Evolutionary conservation across 768 basidiomycete genomes (phyloP).

Genomic region (Austroboletus eburneus): DNA sequence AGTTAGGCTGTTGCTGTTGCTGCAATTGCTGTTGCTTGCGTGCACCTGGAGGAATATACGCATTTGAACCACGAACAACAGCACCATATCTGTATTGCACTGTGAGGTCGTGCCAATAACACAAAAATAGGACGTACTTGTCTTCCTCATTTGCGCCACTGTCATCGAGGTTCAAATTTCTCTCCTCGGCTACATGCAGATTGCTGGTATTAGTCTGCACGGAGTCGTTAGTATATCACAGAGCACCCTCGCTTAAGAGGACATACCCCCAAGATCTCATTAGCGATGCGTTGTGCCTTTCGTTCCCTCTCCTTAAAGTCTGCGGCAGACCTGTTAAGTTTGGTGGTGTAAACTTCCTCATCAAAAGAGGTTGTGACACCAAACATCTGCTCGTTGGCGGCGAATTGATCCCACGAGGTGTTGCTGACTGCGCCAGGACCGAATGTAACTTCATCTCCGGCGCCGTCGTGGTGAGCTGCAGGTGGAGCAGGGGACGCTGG

Average conservation of each 20-base stretch:
- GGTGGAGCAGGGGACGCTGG: constrained; percentile 30
- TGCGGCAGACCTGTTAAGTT: constrained; percentile 75
- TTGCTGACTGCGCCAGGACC: constrained; percentile 45
- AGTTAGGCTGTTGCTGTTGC: constrained; percentile 18
- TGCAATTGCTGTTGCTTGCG: constrained; percentile 47
- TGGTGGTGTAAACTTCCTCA: constrained; percentile 94
- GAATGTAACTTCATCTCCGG: constrained; percentile 68
- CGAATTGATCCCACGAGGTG: constrained; percentile 85
- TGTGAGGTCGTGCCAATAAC: constrained; percentile 20
- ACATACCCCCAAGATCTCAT: constrained; percentile 84
- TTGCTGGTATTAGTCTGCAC: constrained; percentile 62
- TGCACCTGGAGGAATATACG: constrained; percentile 93
- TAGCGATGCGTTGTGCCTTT: constrained; percentile 83
- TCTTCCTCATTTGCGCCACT: constrained; percentile 90
- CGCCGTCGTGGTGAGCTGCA: constrained; percentile 24
- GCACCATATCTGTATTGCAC: constrained; percentile 71
- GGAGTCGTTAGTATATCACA: constrained; percentile 6
- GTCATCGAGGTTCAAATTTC: constrained; percentile 60
- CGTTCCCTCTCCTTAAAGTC: constrained; percentile 89
- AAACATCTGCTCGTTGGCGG: constrained; percentile 87
- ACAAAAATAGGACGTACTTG: constrained; percentile 55
- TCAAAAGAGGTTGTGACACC: constrained; percentile 90
- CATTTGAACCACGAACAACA: constrained; percentile 81
- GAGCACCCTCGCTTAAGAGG: neutral
- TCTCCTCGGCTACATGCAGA: constrained; percentile 87